Percentiles rank a stretch among this genome's conserved stretches.
phyloP scores from a whole-genome alignment of 768 basidiomycete species.

The Kwoniella heveanensis region DNA sequence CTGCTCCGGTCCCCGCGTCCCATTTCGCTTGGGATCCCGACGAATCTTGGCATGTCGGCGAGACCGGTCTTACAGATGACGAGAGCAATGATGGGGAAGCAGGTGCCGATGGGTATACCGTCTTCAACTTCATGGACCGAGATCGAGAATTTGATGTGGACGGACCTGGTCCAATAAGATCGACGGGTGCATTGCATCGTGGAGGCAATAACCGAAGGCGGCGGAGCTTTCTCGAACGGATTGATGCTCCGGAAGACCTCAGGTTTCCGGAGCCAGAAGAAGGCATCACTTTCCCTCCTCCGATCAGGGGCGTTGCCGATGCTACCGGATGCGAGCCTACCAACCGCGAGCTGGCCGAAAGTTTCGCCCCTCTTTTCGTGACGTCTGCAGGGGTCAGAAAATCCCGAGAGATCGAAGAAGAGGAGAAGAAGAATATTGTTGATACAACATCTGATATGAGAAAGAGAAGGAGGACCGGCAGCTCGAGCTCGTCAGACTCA shows the following conservation, averaged over 20 bases:
- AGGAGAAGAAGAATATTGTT: background rate
- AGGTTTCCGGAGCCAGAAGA: slow-evolving; percentile 13
- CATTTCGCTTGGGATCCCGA: slow-evolving; percentile 4
- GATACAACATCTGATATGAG: background rate
- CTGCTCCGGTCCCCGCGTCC: slow-evolving; percentile 6
- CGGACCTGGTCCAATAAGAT: slow-evolving; percentile 6
- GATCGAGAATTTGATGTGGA: slow-evolving; percentile 22
- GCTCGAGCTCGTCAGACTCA: background rate
- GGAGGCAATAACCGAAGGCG: slow-evolving; percentile 33
- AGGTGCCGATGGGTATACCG: slow-evolving; percentile 1
- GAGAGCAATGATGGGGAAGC: slow-evolving; percentile 20
- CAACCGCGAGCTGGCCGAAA: slow-evolving; percentile 3
- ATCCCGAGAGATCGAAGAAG: slow-evolving; percentile 7
- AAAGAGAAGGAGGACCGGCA: slow-evolving; percentile 4
- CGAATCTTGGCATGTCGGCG: slow-evolving; percentile 3
- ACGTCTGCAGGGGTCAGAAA: slow-evolving; percentile 3
- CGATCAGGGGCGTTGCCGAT: slow-evolving; percentile 8
- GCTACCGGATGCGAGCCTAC: slow-evolving; percentile 19
- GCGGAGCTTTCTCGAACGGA: slow-evolving; percentile 20
- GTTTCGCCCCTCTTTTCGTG: slow-evolving; percentile 6
- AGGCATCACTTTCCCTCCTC: slow-evolving; percentile 14
- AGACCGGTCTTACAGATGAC: background rate
- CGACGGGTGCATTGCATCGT: slow-evolving; percentile 10
- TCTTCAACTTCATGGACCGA: slow-evolving; percentile 6
- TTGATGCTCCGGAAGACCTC: slow-evolving; percentile 8